Conservation (phyloP, 495 filamentous ascomycete genomes). For the Lindgomyces ingoldianus region DNA sequence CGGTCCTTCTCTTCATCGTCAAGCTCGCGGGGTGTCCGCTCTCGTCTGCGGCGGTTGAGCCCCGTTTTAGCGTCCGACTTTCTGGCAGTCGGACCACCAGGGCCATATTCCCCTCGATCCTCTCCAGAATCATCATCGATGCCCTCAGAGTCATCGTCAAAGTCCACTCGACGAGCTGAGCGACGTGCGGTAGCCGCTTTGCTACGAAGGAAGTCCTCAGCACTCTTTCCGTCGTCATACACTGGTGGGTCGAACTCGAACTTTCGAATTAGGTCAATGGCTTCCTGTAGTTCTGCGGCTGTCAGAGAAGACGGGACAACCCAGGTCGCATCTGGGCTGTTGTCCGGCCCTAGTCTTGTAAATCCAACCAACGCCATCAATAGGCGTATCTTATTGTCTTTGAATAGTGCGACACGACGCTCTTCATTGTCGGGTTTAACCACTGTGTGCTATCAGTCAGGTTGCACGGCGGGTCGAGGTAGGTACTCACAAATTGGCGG, state of each 20-base stretch:
- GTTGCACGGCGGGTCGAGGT: background rate
- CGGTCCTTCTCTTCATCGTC: conserved; percentile 50
- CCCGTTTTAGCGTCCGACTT: conserved; percentile 54
- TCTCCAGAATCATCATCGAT: conserved; percentile 46
- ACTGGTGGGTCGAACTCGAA: conserved; percentile 70
- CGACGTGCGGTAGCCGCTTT: conserved; percentile 58
- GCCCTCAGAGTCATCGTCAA: conserved; percentile 44
- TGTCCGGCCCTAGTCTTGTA: conserved; percentile 64
- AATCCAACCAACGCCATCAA: conserved; percentile 78
- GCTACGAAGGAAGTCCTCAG: conserved; percentile 73
- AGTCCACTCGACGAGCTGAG: conserved; percentile 55
- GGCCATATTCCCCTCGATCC: conserved; percentile 69
- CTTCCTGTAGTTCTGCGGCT: conserved; percentile 63
- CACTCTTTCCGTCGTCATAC: conserved; percentile 69
- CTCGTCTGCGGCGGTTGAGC: conserved; percentile 57
- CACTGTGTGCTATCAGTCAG: conserved; percentile 46
- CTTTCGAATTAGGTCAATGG: conserved; percentile 64
- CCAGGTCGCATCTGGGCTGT: conserved; percentile 78
- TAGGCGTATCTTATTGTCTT: conserved; percentile 85
- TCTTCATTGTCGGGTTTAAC: conserved; percentile 70
- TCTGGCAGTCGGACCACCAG: conserved; percentile 61
- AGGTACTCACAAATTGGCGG: conserved; percentile 51
- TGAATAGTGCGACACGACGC: conserved; percentile 74
- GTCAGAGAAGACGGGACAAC: conserved; percentile 68
- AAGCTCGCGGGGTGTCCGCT: conserved; percentile 43